Evolutionary conservation across 345 rosid species (phyloP).

Genomic region (Populus alba): DNA sequence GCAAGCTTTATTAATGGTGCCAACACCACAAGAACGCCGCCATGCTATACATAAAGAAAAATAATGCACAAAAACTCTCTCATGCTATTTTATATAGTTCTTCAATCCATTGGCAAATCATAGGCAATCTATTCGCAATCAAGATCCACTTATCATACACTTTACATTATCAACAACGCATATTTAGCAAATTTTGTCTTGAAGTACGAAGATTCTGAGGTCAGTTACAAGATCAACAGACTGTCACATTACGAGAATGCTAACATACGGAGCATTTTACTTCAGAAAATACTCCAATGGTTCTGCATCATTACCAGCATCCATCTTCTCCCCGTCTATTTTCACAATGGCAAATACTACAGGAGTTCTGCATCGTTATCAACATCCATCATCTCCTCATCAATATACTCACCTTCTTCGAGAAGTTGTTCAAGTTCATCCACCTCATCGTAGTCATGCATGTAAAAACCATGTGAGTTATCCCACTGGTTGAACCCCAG

Average conservation of each 20-base stretch:
- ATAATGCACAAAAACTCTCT: no score
- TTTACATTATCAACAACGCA: not conserved
- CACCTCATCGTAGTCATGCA: slow-evolving; percentile 49
- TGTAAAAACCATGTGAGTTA: slow-evolving; percentile 41
- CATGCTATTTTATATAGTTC: no score
- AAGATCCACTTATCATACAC: not conserved
- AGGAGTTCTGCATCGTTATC: slow-evolving; percentile 12
- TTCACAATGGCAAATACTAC: not conserved
- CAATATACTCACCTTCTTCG: slow-evolving; percentile 31
- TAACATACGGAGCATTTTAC: not conserved
- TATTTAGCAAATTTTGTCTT: not conserved
- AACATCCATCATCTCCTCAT: slow-evolving; percentile 41
- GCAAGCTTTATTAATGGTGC: no score
- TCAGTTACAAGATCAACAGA: not conserved
- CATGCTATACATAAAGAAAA: no score
- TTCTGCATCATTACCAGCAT: slow-evolving; percentile 22
- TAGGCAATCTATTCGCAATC: no score
- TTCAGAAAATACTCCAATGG: not conserved
- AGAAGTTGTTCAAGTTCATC: slow-evolving; percentile 53
- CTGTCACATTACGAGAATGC: not conserved
- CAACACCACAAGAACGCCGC: no score
- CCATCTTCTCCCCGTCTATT: slow-evolving; percentile 38
- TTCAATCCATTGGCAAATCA: no score
- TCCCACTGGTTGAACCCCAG: slow-evolving; percentile 62
- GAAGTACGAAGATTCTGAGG: not conserved